Evolutionary conservation across 176 grass and related monocot genomes (phyloP).

Genomic region (Oryza glaberrima): DNA sequence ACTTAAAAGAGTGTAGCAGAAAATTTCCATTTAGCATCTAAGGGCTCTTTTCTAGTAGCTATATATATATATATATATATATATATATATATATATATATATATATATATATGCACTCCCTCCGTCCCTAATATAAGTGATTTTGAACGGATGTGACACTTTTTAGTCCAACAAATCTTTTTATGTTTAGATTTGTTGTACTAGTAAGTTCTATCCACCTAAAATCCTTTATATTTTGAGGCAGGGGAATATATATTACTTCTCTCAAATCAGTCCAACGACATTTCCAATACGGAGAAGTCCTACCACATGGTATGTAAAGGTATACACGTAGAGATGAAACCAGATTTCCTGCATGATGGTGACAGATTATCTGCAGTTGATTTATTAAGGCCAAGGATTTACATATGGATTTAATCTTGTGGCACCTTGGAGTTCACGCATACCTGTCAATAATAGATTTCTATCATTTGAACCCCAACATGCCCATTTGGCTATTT

Average conservation of each 20-base stretch:
- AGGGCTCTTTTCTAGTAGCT: neutral
- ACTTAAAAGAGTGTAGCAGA: slow-evolving; percentile 2
- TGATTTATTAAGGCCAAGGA: neutral
- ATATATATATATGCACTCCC: neutral
- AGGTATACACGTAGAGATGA: neutral
- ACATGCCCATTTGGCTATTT: neutral
- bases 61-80: no score
- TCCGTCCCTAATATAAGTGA: no score
- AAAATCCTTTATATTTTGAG: no score
- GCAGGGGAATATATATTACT: neutral
- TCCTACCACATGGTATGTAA: slow-evolving; percentile 9
- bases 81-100: no score
- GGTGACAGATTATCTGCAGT: neutral
- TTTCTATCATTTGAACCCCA: neutral
- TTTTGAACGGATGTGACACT: no score
- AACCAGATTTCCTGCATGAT: neutral
- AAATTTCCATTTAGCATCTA: slow-evolving; percentile 20
- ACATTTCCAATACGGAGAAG: slow-evolving; percentile 2
- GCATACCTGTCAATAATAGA: neutral
- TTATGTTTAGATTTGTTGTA: no score
- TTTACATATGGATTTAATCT: neutral
- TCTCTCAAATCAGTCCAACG: neutral
- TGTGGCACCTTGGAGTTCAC: neutral
- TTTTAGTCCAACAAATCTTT: no score
- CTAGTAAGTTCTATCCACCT: no score